These are phyloP conservation scores for Zygosaccharomyces pseudorouxii DNA, from an alignment of 805 yeast genomes.

Conservation along the genomic window DNA sequence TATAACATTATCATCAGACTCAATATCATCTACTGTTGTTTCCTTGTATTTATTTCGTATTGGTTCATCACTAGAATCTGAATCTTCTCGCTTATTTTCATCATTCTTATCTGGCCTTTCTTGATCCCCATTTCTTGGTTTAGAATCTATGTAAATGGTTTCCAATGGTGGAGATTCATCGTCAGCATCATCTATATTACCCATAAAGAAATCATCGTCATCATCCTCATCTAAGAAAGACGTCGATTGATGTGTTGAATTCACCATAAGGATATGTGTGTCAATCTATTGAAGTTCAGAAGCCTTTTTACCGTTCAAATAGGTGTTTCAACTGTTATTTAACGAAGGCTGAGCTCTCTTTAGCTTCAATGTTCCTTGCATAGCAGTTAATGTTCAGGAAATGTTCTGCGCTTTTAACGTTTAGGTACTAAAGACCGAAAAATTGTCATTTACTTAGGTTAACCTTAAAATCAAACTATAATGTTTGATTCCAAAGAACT, in stretches of 20 bases:
- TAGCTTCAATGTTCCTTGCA: too few species aligned
- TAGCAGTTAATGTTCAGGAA: not conserved
- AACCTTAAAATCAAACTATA: slow-evolving; percentile 27
- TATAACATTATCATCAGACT: slow-evolving; percentile 4
- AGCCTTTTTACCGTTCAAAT: not conserved
- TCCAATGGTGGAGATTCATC: slow-evolving; percentile 3
- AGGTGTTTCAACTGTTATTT: too few species aligned
- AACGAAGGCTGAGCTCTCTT: too few species aligned
- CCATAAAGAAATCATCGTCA: slow-evolving; percentile 14
- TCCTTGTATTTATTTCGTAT: not conserved
- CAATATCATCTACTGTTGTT: not conserved
- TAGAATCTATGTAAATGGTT: slow-evolving; percentile 10
- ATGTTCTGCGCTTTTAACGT: not conserved
- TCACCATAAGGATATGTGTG: not conserved
- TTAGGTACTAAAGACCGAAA: not conserved
- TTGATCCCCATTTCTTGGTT: not conserved
- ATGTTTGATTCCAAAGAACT: slow-evolving; percentile 41
- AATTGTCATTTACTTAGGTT: not conserved
- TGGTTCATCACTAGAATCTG: not conserved
- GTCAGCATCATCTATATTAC: slow-evolving; percentile 6
- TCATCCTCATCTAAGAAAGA: slow-evolving; percentile 6
- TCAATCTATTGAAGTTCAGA: not conserved
- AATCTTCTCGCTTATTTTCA: not conserved
- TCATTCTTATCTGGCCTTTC: not conserved
- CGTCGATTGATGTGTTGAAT: not conserved